Base-by-base conservation (phyloP, 2,329 filamentous ascomycete species). In the Zarea fungicola region DNA sequence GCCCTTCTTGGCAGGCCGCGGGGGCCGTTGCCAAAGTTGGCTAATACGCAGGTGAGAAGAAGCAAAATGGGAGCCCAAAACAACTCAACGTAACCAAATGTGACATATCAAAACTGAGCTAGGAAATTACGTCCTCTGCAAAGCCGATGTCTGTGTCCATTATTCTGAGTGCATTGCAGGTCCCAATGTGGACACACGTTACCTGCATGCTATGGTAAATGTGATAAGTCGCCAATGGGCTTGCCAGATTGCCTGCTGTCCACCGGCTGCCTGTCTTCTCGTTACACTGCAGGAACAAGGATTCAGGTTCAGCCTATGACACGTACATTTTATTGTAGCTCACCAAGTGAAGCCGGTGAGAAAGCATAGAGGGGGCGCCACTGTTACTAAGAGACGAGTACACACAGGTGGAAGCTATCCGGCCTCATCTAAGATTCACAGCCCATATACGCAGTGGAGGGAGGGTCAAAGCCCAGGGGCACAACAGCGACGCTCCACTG, bases 391-490 rank as follows among this genome's bases (percentile, higher is more conserved):
- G n/a, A n/a, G n/a, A n/a, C n/a, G n/a, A n/a, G n/a, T n/a, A n/a
- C 41, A 16, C 13, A 23, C 25, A 22, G 16, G 31, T 26, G 21
- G 19, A n/a, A n/a, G 23, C 42, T 16, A 23, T 31, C 11, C 14
- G 43, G 43, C 42, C 22, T 14, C 42, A 37, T 45, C 29, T 37
- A 25, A 29, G 32, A 45, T 45, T 45, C 5, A 22, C 34, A 23
- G 7, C 28, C 19, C 13, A 32, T 42, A 31, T 11, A 8, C 9
- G 16, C 28, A 32, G 10, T 19, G 34, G 22, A 6, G 22, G 3
- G 22, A 13, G 21, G 25, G 43, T 31, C 43, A 46, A 46, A 32
- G 25, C 34, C 34, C 43, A 46, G 35, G 43, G 43, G 43, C 18
- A 23, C n/a, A 34, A 23, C 21, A 18, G 21, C 35, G 14, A 32